A percentile compares a stretch with the other conserved stretches of the same genome.
These are phyloP conservation scores for Starmerella asiatica DNA, from an alignment of 805 yeast genomes.

Conservation along the genomic window DNA sequence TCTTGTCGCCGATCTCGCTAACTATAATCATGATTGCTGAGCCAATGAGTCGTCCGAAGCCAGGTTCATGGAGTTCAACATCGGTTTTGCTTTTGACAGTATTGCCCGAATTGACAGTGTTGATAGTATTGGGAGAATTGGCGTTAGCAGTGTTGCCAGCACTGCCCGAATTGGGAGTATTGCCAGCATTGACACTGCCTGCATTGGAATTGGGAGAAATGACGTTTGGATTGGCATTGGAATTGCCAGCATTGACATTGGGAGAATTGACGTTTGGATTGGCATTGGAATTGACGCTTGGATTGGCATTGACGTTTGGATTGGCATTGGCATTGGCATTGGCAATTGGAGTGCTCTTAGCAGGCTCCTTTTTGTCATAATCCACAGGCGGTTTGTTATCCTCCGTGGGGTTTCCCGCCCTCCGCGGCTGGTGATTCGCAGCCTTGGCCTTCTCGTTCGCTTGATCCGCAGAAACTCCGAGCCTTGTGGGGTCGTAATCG, in stretches of 20 bases:
- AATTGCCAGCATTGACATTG: neutral
- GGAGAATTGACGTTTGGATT: neutral
- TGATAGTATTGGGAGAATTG: neutral
- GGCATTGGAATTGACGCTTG: neutral
- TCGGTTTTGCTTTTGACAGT: neutral
- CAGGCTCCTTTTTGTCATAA: conserved; percentile 12
- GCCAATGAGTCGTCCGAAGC: conserved; percentile 45
- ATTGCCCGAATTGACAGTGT: neutral
- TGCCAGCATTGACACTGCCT: neutral
- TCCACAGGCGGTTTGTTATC: neutral
- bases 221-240: neutral
- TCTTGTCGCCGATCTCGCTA: conserved; percentile 96
- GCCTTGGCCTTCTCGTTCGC: conserved; percentile 10
- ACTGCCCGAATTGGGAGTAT: neutral
- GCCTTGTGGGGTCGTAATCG: conserved; percentile 28
- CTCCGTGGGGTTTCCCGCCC: too few species aligned
- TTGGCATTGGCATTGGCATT: neutral
- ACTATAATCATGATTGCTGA: conserved; percentile 81
- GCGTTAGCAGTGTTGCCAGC: neutral
- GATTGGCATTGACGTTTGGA: neutral
- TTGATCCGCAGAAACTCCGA: conserved; percentile 24
- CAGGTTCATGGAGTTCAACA: conserved; percentile 16
- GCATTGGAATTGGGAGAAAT: neutral
- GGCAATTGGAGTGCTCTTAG: neutral
- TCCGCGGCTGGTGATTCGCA: too few species aligned